These are phyloP conservation scores for Fusarium drepaniforme DNA, from an alignment of 2,329 filamentous ascomycete species.

Conservation along the genomic window DNA sequence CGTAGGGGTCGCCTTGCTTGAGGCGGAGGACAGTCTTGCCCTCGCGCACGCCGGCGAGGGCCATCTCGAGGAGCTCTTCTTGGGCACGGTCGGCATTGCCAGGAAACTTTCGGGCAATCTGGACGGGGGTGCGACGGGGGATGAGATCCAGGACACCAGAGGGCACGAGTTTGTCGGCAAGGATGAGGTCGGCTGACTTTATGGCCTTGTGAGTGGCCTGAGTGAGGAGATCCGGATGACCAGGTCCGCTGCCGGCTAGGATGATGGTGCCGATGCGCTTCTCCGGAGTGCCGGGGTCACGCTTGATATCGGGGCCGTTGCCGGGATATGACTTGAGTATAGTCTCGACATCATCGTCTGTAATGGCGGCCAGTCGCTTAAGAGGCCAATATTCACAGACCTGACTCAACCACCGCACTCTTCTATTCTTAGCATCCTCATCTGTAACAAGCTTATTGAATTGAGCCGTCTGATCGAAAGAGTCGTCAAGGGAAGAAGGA, in stretches of 20 bases:
- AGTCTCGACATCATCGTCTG: constrained; percentile 80
- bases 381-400: constrained; percentile 99
- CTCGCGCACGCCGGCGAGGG: constrained; percentile 71
- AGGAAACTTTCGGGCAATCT: constrained; percentile 97
- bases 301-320: constrained; percentile 39
- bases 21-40: constrained; percentile 88
- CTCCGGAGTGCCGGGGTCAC: constrained; percentile 26
- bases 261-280: constrained; percentile 76
- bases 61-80: constrained; percentile 85
- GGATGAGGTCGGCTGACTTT: constrained; percentile 79
- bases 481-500: constrained; percentile 74
- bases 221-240: constrained; percentile 92
- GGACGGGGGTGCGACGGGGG: constrained; percentile 87
- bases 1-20: constrained; percentile 97
- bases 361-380: constrained; percentile 81
- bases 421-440: constrained; percentile 79
- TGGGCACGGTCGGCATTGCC: constrained; percentile 96
- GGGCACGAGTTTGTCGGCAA: constrained; percentile 89
- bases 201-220: constrained; percentile 84
- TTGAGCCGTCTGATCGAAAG: constrained; percentile 78
- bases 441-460: constrained; percentile 89
- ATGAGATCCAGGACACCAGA: constrained; percentile 88
- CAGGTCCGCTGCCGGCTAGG: constrained; percentile 91
- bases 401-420: constrained; percentile 93
- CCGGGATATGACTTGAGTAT: constrained; percentile 80